Conservation (phyloP, 257 asterid species). For the Cynanchum wilfordii region DNA sequence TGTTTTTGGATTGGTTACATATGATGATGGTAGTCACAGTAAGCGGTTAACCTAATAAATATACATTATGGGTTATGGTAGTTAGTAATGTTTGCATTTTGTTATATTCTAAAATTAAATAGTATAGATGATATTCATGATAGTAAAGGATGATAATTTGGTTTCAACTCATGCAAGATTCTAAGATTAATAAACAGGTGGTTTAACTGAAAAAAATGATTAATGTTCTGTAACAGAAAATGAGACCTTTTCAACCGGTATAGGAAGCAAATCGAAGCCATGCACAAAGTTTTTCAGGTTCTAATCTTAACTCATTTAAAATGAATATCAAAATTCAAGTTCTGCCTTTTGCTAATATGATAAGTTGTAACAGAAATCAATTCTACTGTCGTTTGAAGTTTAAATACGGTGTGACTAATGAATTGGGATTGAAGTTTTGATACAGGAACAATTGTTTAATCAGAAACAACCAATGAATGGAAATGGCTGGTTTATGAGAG, state of each 20-base stretch:
- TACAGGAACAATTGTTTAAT: slow-evolving; percentile 49
- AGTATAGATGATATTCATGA: neutral
- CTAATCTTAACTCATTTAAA: slow-evolving; percentile 72
- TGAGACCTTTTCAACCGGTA: slow-evolving; percentile 83
- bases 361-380: slow-evolving; percentile 24
- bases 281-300: slow-evolving; percentile 99
- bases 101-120: slow-evolving; percentile 7
- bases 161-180: slow-evolving; percentile 27
- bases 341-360: slow-evolving; percentile 23
- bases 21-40: neutral
- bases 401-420: slow-evolving; percentile 42
- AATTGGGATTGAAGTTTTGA: slow-evolving; percentile 47
- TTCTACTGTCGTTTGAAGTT: slow-evolving; percentile 9
- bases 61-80: neutral
- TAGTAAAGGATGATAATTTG: slow-evolving; percentile 11
- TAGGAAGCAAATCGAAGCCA: slow-evolving; percentile 99
- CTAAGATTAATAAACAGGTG: slow-evolving; percentile 32
- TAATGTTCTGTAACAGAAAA: slow-evolving; percentile 81
- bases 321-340: slow-evolving; percentile 30
- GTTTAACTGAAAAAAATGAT: slow-evolving; percentile 45
- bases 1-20: neutral
- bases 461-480: slow-evolving; percentile 30
- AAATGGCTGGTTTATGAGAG: slow-evolving; percentile 28
- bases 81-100: neutral
- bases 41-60: no score